These are phyloP conservation scores for Podospora australis DNA, from an alignment of 495 filamentous ascomycete species.

Conservation along the genomic window DNA sequence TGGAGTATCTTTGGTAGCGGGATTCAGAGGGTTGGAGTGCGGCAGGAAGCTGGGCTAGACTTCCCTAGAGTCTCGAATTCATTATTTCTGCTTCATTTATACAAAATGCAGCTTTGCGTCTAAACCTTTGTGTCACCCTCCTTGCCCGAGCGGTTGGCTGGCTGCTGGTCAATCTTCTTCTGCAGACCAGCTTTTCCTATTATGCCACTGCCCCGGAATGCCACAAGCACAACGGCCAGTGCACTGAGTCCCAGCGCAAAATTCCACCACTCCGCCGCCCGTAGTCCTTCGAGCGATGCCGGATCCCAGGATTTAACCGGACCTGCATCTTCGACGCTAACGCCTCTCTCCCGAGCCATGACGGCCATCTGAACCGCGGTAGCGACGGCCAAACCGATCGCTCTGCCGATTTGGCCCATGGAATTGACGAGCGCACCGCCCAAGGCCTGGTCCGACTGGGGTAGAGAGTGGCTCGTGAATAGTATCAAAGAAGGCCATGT, in stretches of 20 bases:
- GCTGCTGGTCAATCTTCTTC: not conserved
- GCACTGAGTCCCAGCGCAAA: constrained; percentile 34
- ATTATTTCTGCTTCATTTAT: not conserved
- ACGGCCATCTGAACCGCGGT: constrained; percentile 53
- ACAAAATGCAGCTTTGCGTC: no score
- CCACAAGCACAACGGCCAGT: constrained; percentile 30
- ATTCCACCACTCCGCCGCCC: constrained; percentile 50
- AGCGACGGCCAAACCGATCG: constrained; percentile 51
- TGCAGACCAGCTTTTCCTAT: constrained; percentile 32
- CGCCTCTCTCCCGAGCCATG: constrained; percentile 36
- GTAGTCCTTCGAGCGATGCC: constrained; percentile 43
- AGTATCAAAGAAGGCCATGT: constrained; percentile 53
- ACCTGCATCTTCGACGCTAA: constrained; percentile 33
- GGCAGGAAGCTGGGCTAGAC: no score
- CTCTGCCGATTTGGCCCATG: constrained; percentile 50
- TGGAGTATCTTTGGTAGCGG: no score
- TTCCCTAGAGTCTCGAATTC: no score
- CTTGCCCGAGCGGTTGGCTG: no score
- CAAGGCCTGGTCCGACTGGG: constrained; percentile 54
- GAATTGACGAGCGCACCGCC: constrained; percentile 57
- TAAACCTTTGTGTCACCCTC: no score
- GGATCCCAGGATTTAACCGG: constrained; percentile 31
- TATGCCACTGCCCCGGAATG: constrained; percentile 40
- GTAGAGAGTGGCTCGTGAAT: constrained; percentile 51
- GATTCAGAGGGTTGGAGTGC: no score